phyloP scores from a whole-genome alignment of 2,329 filamentous ascomycete genomes.

The Curvularia eragrostidis region DNA sequence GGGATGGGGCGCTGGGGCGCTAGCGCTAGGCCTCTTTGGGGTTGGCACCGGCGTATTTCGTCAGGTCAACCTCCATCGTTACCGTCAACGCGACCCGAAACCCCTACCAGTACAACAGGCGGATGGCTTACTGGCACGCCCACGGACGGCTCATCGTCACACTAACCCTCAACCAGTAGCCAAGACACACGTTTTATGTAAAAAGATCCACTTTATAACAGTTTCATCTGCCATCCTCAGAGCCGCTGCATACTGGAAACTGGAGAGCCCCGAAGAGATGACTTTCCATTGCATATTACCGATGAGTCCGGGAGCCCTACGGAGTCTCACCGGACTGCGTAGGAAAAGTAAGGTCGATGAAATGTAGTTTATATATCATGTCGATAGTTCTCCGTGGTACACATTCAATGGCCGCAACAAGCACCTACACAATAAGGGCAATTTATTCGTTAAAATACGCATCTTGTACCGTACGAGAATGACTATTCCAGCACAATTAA shows the following conservation, averaged over 20 bases:
- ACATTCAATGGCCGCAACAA: background rate
- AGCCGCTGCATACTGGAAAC: slow-evolving; percentile 13
- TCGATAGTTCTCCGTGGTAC: background rate
- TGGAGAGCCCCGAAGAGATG: slow-evolving; percentile 15
- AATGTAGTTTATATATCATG: background rate
- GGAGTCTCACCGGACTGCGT: slow-evolving; percentile 20
- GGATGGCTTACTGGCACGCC: slow-evolving; percentile 24
- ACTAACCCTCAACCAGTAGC: slow-evolving; percentile 27
- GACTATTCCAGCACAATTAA: background rate
- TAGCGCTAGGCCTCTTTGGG: slow-evolving; percentile 22
- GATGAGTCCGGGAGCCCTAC: slow-evolving; percentile 18
- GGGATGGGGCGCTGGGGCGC: slow-evolving; percentile 11
- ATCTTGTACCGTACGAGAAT: slow-evolving; percentile 1
- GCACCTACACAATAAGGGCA: background rate
- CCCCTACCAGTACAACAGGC: slow-evolving; percentile 9
- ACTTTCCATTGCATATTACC: slow-evolving; percentile 9
- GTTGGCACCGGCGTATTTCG: slow-evolving; percentile 19
- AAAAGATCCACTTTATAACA: slow-evolving; percentile 23
- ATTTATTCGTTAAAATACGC: background rate
- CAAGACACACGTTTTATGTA: slow-evolving; percentile 35
- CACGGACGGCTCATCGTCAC: too few species aligned
- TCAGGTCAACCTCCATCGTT: slow-evolving; percentile 8
- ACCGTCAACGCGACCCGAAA: slow-evolving; percentile 24
- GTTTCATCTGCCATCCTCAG: slow-evolving; percentile 29
- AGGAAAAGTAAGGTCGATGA: slow-evolving; percentile 17